Evolutionary conservation across 1,139 yeast species (phyloP).

Genomic region (Geotrichum citri-aurantii): DNA sequence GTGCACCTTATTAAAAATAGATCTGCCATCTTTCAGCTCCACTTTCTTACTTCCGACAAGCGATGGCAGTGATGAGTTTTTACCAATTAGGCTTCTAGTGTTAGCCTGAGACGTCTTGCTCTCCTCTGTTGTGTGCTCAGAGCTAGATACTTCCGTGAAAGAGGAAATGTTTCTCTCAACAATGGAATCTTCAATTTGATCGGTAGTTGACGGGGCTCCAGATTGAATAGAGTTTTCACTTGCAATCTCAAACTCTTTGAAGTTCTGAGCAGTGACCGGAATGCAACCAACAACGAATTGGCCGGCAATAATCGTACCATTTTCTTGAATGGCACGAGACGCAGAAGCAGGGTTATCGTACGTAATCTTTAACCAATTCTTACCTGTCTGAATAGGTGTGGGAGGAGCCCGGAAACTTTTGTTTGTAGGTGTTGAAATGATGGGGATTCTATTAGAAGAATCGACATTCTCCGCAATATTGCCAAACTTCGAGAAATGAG

Average conservation of each 20-base stretch:
- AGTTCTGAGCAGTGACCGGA: constrained; percentile 44
- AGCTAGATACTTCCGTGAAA: constrained; percentile 5
- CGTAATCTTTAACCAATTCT: constrained; percentile 84
- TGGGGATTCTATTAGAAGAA: constrained; percentile 20
- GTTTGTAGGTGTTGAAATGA: constrained; percentile 13
- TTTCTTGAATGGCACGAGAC: constrained; percentile 74
- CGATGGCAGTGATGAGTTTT: constrained; percentile 24
- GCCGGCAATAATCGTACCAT: constrained; percentile 67
- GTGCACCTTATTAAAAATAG: constrained; percentile 25
- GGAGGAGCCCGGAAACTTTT: constrained; percentile 21
- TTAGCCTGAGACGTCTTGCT: background rate
- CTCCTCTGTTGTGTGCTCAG: background rate
- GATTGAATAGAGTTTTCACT: constrained; percentile 20
- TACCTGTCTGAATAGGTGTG: constrained; percentile 71
- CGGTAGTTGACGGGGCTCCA: constrained; percentile 3
- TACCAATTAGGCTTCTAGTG: constrained; percentile 16
- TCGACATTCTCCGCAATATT: constrained; percentile 69
- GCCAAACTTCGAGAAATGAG: constrained; percentile 78
- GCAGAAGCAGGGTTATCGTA: constrained; percentile 74
- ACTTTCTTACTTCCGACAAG: constrained; percentile 23
- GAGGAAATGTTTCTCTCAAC: constrained; percentile 3
- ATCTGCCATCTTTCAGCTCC: constrained; percentile 28
- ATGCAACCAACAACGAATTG: constrained; percentile 66
- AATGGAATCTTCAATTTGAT: constrained; percentile 2
- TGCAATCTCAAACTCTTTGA: constrained; percentile 24